phyloP scores from a whole-genome alignment of 495 filamentous ascomycete genomes.

The Podospora australis region DNA sequence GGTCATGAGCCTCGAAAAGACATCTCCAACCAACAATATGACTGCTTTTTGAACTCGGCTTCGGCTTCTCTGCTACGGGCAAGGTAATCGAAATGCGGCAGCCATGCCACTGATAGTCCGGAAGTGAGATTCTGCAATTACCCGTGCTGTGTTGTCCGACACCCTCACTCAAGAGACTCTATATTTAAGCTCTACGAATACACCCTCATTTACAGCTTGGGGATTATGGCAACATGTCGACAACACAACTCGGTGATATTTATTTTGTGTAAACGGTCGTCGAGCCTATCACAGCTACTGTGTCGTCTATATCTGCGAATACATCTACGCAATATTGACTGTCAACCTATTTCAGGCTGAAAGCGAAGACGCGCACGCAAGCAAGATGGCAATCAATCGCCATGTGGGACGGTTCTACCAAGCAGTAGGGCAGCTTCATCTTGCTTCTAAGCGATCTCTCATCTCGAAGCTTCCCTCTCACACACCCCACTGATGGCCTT shows the following conservation, averaged over 20 bases:
- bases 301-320: neutral
- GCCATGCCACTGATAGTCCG: no score
- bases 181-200: no score
- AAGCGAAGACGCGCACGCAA: no score
- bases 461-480: conserved; percentile 8
- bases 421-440: neutral
- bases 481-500: conserved; percentile 3
- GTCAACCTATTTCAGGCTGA: conserved; percentile 13
- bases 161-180: no score
- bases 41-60: neutral
- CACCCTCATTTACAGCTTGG: no score
- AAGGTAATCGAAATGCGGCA: neutral
- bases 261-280: neutral
- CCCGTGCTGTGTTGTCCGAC: no score
- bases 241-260: no score
- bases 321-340: conserved; percentile 10
- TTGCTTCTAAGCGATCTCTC: conserved; percentile 2
- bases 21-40: neutral
- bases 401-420: conserved; percentile 4
- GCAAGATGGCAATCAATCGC: neutral
- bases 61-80: neutral
- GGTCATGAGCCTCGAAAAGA: neutral
- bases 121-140: no score
- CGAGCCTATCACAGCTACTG: neutral
- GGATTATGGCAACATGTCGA: no score